A percentile compares a stretch with the other conserved stretches of the same genome.
Conservation (phyloP, 208 protist species). For the Leptomonas pyrrhocoris region DNA sequence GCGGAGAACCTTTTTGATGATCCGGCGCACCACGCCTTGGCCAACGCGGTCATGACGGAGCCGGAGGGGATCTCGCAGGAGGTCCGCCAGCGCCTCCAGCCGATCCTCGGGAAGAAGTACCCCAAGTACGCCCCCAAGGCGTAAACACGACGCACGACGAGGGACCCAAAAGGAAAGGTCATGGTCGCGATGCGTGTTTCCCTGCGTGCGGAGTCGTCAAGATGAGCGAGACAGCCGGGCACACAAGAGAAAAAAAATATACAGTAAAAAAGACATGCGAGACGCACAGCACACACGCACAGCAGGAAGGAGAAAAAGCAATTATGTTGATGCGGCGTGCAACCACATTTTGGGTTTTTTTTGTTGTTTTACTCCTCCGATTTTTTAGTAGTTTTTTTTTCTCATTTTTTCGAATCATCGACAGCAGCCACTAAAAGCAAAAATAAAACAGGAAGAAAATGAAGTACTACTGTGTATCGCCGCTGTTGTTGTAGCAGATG, state of each 20-base stretch:
- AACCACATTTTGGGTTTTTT: slow-evolving; percentile 15
- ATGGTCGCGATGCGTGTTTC: not conserved
- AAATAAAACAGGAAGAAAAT: too few relatives aligned
- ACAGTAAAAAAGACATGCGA: too few relatives aligned
- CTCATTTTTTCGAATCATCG: not conserved
- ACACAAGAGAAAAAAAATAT: too few relatives aligned
- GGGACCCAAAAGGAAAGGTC: not conserved
- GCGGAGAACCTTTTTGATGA: slow-evolving; percentile 40
- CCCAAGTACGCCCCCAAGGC: slow-evolving; percentile 37
- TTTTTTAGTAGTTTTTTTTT: slow-evolving; percentile 1
- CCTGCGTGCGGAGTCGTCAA: slow-evolving; percentile 6
- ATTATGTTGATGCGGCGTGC: too few relatives aligned
- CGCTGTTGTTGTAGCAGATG: too few relatives aligned
- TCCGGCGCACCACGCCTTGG: slow-evolving; percentile 61
- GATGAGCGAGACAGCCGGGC: too few relatives aligned
- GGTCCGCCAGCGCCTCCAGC: slow-evolving; percentile 48
- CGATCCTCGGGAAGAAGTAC: slow-evolving; percentile 65
- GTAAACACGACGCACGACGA: not conserved
- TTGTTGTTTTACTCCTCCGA: not conserved
- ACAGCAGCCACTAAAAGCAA: too few relatives aligned
- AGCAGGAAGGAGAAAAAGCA: too few relatives aligned
- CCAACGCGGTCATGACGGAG: slow-evolving; percentile 58
- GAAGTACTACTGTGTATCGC: too few relatives aligned
- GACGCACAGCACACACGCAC: too few relatives aligned
- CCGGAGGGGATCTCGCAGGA: slow-evolving; percentile 47